Evolutionary conservation across 768 basidiomycete genomes (phyloP), one percentile per base, ranked within the genome.

Genomic region (Lanmaoa pseudosensibilis): DNA sequence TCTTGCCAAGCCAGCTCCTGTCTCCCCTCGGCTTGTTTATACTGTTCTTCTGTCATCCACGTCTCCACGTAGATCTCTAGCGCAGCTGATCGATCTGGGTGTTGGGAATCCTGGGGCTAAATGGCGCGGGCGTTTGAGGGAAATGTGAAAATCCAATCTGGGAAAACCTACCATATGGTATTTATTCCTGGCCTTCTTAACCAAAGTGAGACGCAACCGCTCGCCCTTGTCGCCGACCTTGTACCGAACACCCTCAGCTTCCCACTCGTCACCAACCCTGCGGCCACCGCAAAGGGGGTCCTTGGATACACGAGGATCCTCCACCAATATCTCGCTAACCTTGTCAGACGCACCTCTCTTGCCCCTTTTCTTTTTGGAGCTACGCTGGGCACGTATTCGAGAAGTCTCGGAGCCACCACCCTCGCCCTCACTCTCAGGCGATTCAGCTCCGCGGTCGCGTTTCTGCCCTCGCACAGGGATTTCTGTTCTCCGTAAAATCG

Each of bases 1-100:
- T 89, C 87, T 65, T 90, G 88, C 87, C 87, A 89, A 18, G 83
- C 85, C 18, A 91, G 69, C 37, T 83, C 75, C 54, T 79, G 80
- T 39, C 78, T 76, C 18, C 78, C 77, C 60, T 89, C 89, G 2
- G 87, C 85, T 46, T 78, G 77, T 48, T 78, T 75, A 68, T 88
- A 87, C 61, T 89, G 85, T 54, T 84, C 87, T 53, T 91, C 89
- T 12, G 84, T 84, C 51, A 90, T 77, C 90, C 90, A 93, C 19
- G 77, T 78, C 68, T 91, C 90, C n/a, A 92, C 80, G 62, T 80
- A 87, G 32, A 91, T 84, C 58, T 88, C 84, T 25, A 90, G 73
- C 56, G 84, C 82, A 21, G 80, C 83, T 52, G 82, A 73, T 43
- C 82, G 81, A 70, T 92, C 90, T 5, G 88, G 87, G 68, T 92